Evolutionary conservation across 495 filamentous ascomycete genomes (phyloP), one percentile per base, ranked within the genome.

Genomic region (Xanthoparmelia taractica): DNA sequence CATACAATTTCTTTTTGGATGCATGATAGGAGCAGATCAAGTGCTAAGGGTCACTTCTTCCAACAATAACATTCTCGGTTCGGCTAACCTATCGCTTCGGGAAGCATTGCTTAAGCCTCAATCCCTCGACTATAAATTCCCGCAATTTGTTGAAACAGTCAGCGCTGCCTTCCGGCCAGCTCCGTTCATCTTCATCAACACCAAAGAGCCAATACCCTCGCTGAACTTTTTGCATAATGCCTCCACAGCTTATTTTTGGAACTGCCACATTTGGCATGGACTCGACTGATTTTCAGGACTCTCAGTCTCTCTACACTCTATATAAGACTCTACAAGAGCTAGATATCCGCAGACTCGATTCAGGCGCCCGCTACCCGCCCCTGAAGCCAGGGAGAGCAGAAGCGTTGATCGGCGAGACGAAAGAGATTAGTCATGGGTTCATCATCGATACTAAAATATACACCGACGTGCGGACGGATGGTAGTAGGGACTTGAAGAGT

Each of bases 281-380:
- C 58, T 12, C n/a, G 40, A 72, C 69, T 27, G 66, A 66, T 13
- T 70, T 66, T 25, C 63, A 61, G 34, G 62, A 60, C 38, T 63
- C 63, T 4, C 59, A 63, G 25, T 62, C 71, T n/a, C 72, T 76
- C 34, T 48, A 64, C 12, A 52, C 67, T 20, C 36, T 75, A 7
- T 73, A 77, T 11, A 41, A 60, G 23, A 66, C 63, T 7, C 61
- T 77, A 11, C 65, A 67, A 52, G 57, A 61, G 0, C 65, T 76
- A 18, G 71, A 70, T 13, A 73, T 80, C 59, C 47, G 54, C 4
- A 68, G 70, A 12, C 67, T 82, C 15, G 79, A 82, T 55, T 75
- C 77, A 0, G 78, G 73, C 6, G 74, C 76, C 31, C 73, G 76
- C 23, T 82, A 82, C 63, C 75, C 78, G 34, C 76, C 78, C 23